Base-by-base conservation (phyloP, 2,329 filamentous ascomycete genomes). In the Hypoxylon sp. region DNA sequence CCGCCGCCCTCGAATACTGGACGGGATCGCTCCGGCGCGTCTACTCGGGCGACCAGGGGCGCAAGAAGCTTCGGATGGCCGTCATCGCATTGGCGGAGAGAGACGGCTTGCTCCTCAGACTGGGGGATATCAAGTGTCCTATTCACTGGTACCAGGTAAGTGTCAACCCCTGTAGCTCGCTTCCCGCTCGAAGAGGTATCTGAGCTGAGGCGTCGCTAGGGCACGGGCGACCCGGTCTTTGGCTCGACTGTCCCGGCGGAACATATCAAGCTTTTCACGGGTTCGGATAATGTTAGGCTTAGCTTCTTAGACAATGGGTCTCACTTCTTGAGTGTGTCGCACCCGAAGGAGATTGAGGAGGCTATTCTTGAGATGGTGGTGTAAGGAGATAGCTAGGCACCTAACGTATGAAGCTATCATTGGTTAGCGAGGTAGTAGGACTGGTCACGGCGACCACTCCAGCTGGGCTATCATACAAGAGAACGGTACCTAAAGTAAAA, bases 91-190 rank as follows among this genome's bases (percentile, higher is more conserved):
- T 86, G 5, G 51, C 82, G 11, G 80, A 83, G 61, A 74, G 84
- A 33, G 84, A 86, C 55, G 80, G 83, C 1, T 76, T 86, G 4
- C 70, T 83, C 6, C 64, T 78, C n/a, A 77, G 84, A 9, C 60
- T 85, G 36, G 65, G 76, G 18, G 80, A 85, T 64, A 72, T 86
- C 61, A 80, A 76, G 61, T 86, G 83, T 59, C 84, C 84, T 1
- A 81, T 86, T 7, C 78, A 82, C 58, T 86, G 84, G 84, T 75
- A 85, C 14, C 83, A 85, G 72, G 82, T 84, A 65, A 69, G 77
- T 74, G 11, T 16, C 26, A 2, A 22, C n/a, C 6, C 22, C 22
- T 14, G 2, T 12, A 24, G 4, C 8, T 40, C 33, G 9, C n/a
- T 14, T n/a, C n/a, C 11, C 1, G 5, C 42, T 16, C 12, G 12